These are phyloP conservation scores for Chaetomiaceae sp. DNA, from an alignment of 2,329 filamentous ascomycete genomes.

Conservation along the genomic window DNA sequence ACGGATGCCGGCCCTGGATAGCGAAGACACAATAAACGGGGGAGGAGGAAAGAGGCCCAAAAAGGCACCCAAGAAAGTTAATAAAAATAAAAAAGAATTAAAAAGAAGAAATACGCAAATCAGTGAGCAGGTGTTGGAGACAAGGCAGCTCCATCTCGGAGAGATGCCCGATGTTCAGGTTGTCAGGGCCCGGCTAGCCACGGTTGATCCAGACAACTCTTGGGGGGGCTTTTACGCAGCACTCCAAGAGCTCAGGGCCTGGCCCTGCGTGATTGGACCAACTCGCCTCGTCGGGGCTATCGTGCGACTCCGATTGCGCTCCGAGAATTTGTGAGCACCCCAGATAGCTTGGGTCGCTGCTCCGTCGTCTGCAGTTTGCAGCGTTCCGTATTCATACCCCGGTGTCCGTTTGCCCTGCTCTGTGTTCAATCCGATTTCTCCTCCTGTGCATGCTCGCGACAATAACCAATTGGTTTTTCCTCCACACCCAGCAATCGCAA, in stretches of 20 bases:
- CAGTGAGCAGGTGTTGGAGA: no score
- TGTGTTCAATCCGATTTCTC: background rate
- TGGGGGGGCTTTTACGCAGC: background rate
- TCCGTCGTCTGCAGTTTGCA: background rate
- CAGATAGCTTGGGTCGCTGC: background rate
- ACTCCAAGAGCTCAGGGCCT: conserved; percentile 3
- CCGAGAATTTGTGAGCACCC: conserved; percentile 15
- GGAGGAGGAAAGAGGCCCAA: background rate
- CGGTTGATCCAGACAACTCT: background rate
- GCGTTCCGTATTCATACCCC: background rate
- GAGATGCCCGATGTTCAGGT: no score
- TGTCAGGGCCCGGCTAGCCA: no score
- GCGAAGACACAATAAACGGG: no score
- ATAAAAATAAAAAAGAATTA: no score
- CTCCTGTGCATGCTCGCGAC: background rate
- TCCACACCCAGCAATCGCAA: conserved; percentile 2
- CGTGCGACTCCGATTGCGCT: conserved; percentile 18
- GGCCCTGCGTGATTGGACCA: conserved; percentile 16
- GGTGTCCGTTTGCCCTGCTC: background rate
- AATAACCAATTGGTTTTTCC: background rate
- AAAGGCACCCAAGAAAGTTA: no score
- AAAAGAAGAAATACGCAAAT: no score
- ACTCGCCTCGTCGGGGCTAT: background rate
- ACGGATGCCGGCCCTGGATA: no score
- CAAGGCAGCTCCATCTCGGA: no score